Base-by-base conservation (phyloP, 2,329 filamentous ascomycete species). In the Microcyclosporella mali region DNA sequence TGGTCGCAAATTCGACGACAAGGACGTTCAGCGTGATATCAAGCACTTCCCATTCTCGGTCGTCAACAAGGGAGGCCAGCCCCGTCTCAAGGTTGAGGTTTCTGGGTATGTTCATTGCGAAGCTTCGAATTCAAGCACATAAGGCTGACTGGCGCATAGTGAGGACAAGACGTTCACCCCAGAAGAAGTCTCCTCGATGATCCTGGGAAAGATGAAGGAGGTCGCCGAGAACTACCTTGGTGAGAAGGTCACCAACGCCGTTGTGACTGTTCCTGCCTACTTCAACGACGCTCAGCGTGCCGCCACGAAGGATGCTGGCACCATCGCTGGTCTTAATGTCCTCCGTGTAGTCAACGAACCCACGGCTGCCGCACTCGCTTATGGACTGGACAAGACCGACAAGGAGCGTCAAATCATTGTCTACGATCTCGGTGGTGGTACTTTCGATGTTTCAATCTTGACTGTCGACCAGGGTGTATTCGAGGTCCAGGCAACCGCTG, bases 31-130 rank as follows among this genome's bases (percentile, higher is more conserved):
- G 74, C 78, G 75, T 65, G 92, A 98, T 66, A 79, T 92, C 66
- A 97, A 98, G 85, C 86, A 95, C 77, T 95, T 95, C 79, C 90
- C 92, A 63, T 98, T 90, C 84, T 88, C 87, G 74, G 85, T 98
- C 49, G 66, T 88, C 63, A 78, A 85, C 77, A 89, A 92, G 77
- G 81, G 85, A 70, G 88, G 82, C 66, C 95, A 95, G 76, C 92
- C 92, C 53, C 72, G 82, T 56, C 82, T 98, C 64, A 77, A 84
- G 66, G 85, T 90, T 59, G 69, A 84, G 45, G 81, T 86, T 56
- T 65, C 72, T 64, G 78, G 80, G 66, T 65, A 46, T 42, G 43
- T 38, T 3, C 7, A 33, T 17, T 16, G n/a, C 10, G 18, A 16
- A 10, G 33, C 14, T 14, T n/a, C 16, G 28, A 29, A 8, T 40